These are phyloP conservation scores for Scheffersomyces spartinae DNA, from an alignment of 805 yeast species.

Conservation along the genomic window DNA sequence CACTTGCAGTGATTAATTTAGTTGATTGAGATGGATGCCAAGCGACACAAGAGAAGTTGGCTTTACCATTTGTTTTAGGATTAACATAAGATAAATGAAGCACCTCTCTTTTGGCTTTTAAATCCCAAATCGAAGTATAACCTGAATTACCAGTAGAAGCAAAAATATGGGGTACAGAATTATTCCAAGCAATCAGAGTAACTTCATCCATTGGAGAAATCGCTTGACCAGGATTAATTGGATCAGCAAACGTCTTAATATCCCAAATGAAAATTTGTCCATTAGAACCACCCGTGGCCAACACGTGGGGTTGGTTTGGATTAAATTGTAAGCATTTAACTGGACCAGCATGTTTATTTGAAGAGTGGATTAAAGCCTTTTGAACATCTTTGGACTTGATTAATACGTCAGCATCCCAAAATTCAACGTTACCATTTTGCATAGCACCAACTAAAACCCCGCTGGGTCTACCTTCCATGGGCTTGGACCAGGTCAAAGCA, in stretches of 20 bases:
- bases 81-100: conserved; percentile 69
- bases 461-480: conserved; percentile 34
- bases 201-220: conserved; percentile 76
- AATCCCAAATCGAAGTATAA: conserved; percentile 88
- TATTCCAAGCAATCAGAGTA: conserved; percentile 81
- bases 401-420: conserved; percentile 61
- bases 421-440: conserved; percentile 69
- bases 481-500: conserved; percentile 74
- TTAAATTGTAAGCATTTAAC: conserved; percentile 70
- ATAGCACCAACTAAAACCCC: conserved; percentile 78
- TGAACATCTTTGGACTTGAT: conserved; percentile 27
- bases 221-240: conserved; percentile 60
- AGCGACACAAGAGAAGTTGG: conserved; percentile 68
- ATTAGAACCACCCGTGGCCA: conserved; percentile 81
- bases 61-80: conserved; percentile 34
- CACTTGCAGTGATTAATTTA: conserved; percentile 78
- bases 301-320: conserved; percentile 53
- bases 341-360: conserved; percentile 52
- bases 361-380: conserved; percentile 38
- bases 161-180: conserved; percentile 68
- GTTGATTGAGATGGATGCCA: conserved; percentile 95
- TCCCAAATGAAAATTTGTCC: conserved; percentile 93
- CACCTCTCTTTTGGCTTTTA: conserved; percentile 79
- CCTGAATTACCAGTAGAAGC: conserved; percentile 85
- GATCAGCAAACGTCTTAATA: conserved; percentile 46